Percentiles rank a stretch among this genome's conserved stretches.
Evolutionary conservation across 1,284 basidiomycete genomes (phyloP).

Genomic region (Papiliotrema nemorosa): DNA sequence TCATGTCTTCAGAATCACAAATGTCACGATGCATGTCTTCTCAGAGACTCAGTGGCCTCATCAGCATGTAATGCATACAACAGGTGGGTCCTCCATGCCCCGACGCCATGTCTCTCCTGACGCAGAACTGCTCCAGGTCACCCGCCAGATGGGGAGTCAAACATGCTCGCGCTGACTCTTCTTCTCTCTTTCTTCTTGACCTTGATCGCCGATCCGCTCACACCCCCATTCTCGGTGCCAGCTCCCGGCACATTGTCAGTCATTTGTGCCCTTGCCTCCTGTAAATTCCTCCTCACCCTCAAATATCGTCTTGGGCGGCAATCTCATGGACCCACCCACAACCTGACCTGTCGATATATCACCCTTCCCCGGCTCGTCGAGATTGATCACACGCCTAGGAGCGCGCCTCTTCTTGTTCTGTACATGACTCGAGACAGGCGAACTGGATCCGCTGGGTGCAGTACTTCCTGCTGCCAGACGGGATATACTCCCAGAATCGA

Average conservation of each 20-base stretch:
- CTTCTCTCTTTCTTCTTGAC: constrained; percentile 9
- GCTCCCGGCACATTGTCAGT: not conserved
- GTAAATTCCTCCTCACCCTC: not conserved
- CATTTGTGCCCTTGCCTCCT: constrained; percentile 2
- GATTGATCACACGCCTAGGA: constrained; percentile 27
- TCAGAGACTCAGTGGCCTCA: too few species aligned
- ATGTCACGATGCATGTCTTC: too few species aligned
- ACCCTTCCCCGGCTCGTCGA: constrained; percentile 12
- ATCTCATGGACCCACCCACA: constrained; percentile 6
- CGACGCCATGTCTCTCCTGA: too few species aligned
- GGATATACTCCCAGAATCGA: not conserved
- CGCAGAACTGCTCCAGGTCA: not conserved
- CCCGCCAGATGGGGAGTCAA: too few species aligned
- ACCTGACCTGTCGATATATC: not conserved
- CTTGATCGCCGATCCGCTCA: too few species aligned
- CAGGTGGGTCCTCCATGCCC: too few species aligned
- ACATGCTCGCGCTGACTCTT: constrained; percentile 20
- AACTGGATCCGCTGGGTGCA: not conserved
- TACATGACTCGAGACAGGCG: not conserved
- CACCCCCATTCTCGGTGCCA: too few species aligned
- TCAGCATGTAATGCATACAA: too few species aligned
- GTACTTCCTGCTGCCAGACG: not conserved
- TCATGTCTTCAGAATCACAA: too few species aligned
- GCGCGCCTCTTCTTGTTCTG: constrained; percentile 15
- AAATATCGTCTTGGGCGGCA: constrained; percentile 6